Conservation (phyloP, 371 early-diverging fungal genomes). For the Mortierella sp. region DNA sequence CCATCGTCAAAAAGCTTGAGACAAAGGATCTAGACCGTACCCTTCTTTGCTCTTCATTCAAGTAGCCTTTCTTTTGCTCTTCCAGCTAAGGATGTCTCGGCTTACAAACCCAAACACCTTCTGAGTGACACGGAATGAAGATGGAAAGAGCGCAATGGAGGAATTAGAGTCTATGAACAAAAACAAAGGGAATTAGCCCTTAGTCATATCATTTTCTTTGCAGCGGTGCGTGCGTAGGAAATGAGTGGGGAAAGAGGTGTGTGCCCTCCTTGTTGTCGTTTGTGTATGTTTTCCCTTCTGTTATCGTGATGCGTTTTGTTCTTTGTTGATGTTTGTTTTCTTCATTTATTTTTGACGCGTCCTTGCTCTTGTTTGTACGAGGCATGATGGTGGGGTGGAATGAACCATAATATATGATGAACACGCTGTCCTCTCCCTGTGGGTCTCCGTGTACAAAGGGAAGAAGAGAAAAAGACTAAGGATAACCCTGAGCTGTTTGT, state of each 20-base stretch:
- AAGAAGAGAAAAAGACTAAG: too few relatives aligned
- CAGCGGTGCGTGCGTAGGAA: not conserved
- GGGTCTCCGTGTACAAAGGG: too few relatives aligned
- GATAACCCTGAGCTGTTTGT: too few relatives aligned
- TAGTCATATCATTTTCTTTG: not conserved
- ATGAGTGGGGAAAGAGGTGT: not conserved
- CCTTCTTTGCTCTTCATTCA: not conserved
- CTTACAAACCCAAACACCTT: not conserved
- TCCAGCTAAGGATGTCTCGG: not conserved
- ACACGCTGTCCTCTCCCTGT: too few relatives aligned
- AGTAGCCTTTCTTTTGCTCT: not conserved
- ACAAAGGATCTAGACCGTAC: not conserved
- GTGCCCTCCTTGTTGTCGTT: not conserved
- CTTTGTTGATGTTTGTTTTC: conserved; percentile 4
- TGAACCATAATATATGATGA: too few relatives aligned
- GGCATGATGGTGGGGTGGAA: too few relatives aligned
- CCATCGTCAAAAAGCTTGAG: not conserved
- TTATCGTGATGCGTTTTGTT: conserved; percentile 9
- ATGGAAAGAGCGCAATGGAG: not conserved
- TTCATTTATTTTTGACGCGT: not conserved
- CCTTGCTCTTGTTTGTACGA: not conserved
- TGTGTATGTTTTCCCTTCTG: not conserved
- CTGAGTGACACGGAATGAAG: not conserved
- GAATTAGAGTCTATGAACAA: too few relatives aligned
- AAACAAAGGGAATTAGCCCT: not conserved